phyloP scores from a whole-genome alignment of 805 yeast species.

The Hemisphaericaspora nanyangensis region DNA sequence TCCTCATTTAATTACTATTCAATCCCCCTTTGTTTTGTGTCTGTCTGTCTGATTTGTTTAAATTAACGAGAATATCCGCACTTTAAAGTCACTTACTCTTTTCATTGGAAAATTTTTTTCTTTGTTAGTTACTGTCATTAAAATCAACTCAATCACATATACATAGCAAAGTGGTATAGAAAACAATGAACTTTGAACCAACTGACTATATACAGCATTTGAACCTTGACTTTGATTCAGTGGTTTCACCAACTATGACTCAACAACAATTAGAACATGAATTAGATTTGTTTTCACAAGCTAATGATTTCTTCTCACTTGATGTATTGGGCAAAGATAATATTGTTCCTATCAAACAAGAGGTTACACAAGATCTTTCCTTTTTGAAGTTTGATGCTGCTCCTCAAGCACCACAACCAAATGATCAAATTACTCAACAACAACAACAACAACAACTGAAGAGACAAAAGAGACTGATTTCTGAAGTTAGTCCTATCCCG shows the following conservation, averaged over 20 bases:
- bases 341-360: slow-evolving; percentile 11
- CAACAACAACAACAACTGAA: neutral
- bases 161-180: neutral
- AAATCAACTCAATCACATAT: too few species aligned
- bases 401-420: neutral
- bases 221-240: slow-evolving; percentile 30
- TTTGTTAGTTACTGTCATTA: neutral
- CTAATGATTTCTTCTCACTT: slow-evolving; percentile 9
- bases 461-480: neutral
- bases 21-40: too few species aligned
- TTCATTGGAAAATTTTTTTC: neutral
- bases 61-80: too few species aligned
- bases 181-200: slow-evolving; percentile 37
- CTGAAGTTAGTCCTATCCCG: neutral
- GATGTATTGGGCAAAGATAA: slow-evolving; percentile 10
- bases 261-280: slow-evolving; percentile 17
- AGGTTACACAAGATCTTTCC: slow-evolving; percentile 1
- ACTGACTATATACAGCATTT: slow-evolving; percentile 38
- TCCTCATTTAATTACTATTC: too few species aligned
- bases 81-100: too few species aligned
- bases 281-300: slow-evolving; percentile 36
- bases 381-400: slow-evolving; percentile 1
- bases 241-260: slow-evolving; percentile 9
- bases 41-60: neutral
- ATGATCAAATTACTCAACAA: neutral